Evolutionary conservation across 2,329 filamentous ascomycete genomes (phyloP), one percentile per base, ranked within the genome.

Genomic region (Xylariaceae sp.): DNA sequence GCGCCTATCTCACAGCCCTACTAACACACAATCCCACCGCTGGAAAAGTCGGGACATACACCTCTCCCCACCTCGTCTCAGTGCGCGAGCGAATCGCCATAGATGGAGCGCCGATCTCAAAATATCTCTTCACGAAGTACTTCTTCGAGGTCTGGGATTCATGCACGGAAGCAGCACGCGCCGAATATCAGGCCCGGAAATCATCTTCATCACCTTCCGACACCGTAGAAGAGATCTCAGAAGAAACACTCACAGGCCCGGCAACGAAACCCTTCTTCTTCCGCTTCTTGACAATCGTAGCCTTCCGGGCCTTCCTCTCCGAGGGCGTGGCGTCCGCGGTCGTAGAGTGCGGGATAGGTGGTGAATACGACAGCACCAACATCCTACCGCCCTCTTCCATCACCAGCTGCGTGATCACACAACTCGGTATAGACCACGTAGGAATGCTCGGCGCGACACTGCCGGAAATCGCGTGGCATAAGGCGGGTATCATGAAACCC

Each of bases 351-450:
- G 94, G 94, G 1, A 95, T 97, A 55, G 94, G 94, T 14, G 94
- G 91, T 43, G 89, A 96, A 70, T 90, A 90, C 62, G 92, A 97
- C 64, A 87, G 87, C 27, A 99, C 94, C 10, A 97, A 97, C 63
- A 80, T 97, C 18, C 69, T 99, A 6, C 75, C 76, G 0, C 48
- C 71, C 0, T 74, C 77, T 11, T 76, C 80, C 11, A 86, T 90
- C 1, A 84, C 81, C 6, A 85, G 84, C 1, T 80, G 83, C 1
- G 87, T 86, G 0, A 83, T 96, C 35, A 85, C 90, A 17, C 90
- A 86, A 61, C 68, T 96, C 39, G 90, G 89, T 3, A 86, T 96
- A 52, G 91, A 96, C 61, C 91, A 96, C 67, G 83, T 86, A 1
- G 82, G 79, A 5, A 83, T 95, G 77, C 75, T 96, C 33, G 91